These are phyloP conservation scores for Prototheca cutis DNA, from an alignment of 163 green algal genomes.

Conservation along the genomic window DNA sequence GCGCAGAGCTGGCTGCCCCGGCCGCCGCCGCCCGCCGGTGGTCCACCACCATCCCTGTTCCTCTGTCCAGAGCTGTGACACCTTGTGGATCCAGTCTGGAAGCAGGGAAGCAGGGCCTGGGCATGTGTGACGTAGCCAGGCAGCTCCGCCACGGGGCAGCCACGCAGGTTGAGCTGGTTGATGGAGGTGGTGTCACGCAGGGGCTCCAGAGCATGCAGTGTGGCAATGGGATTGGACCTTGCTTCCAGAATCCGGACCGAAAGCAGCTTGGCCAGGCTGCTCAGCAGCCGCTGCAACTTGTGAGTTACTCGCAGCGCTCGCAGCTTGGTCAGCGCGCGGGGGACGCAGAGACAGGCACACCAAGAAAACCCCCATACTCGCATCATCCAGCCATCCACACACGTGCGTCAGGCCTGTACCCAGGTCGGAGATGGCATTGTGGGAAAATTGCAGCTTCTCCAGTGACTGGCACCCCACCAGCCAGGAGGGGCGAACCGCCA, in stretches of 20 bases:
- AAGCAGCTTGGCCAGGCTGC: slow-evolving; percentile 10
- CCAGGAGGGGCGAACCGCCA: slow-evolving; percentile 19
- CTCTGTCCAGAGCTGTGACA: no score
- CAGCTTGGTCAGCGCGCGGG: slow-evolving; percentile 17
- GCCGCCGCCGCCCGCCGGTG: no score
- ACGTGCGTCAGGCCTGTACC: neutral
- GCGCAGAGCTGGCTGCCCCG: no score
- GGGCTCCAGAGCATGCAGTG: slow-evolving; percentile 16
- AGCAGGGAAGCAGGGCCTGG: slow-evolving; percentile 13
- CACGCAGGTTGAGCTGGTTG: slow-evolving; percentile 26
- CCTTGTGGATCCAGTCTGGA: no score
- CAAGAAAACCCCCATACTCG: no score
- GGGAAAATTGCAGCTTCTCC: slow-evolving; percentile 32
- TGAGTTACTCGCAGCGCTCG: slow-evolving; percentile 38
- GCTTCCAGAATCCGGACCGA: slow-evolving; percentile 31
- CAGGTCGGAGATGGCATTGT: slow-evolving; percentile 27
- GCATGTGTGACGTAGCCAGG: slow-evolving; percentile 17
- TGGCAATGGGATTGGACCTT: slow-evolving; percentile 25
- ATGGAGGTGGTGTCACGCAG: slow-evolving; percentile 22
- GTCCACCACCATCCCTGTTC: no score
- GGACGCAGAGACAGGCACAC: no score
- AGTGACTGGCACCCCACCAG: slow-evolving; percentile 15
- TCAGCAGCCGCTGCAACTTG: slow-evolving; percentile 23
- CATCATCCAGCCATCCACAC: no score
- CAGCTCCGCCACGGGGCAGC: slow-evolving; percentile 16